Base-by-base conservation (phyloP, 768 basidiomycete species). In the Imleria badia region DNA sequence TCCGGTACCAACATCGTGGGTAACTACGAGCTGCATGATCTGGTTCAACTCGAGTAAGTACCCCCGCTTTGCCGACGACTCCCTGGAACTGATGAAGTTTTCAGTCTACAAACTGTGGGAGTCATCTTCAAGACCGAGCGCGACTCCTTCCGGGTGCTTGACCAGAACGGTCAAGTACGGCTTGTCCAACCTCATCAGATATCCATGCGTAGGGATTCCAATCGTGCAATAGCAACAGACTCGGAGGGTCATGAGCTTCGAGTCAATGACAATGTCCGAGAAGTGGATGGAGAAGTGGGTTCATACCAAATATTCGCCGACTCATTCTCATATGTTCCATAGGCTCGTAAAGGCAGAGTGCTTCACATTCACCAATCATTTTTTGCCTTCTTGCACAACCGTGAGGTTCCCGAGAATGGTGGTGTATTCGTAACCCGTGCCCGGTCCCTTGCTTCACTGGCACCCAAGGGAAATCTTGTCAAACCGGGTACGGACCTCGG, bases 41-140 rank as follows among this genome's bases (percentile, higher is more conserved):
- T 99, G 54, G 94, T 99, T 33, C 94, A 96, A 76, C 81, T 99
- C 15, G 96, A 98, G 94, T 96, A 70, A 61, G 93, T 15, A 13
- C 5, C n/a, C n/a, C n/a, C n/a, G 45, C 4, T 43, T 41, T 36
- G 23, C 12, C 42, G 33, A 40, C 19, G 10, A 20, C 15, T 15
- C 49, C 43, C 36, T 59, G 52, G 22, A 54, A 39, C 58, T 60
- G 54, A 60, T 64, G 39, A 11, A 35, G 15, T 42, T 29, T 29
- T 26, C 62, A 98, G 94, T 71, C 81, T 84, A 30, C 91, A 94
- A 70, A 96, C 94, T 6, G 93, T 94, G 34, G 97, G 94, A 68
- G 93, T 98, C 55, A 97, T 98, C 59, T 97, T 89, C 81, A 95
- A 96, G 71, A 95, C 94, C 2, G 97, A 98, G 68, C 86, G 94